A percentile compares a stretch with the other conserved stretches of the same genome.
Conservation (phyloP, 148 eudicot species). For the Chenopodium quinoa region DNA sequence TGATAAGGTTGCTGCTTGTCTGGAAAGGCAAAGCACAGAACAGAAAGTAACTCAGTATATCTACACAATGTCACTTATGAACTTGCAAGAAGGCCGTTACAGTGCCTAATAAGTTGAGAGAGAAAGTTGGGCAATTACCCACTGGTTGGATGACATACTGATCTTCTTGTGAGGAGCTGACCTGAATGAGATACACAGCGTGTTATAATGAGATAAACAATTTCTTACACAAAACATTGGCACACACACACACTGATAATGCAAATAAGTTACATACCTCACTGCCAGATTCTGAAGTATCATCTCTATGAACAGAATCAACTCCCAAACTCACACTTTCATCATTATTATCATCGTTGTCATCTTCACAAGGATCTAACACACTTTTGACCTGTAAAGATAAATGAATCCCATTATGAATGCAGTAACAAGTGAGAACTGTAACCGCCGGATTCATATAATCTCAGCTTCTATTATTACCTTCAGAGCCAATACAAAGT, state of each 20-base stretch:
- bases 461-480: slow-evolving; percentile 30
- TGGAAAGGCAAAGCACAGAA: slow-evolving; percentile 22
- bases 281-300: slow-evolving; percentile 60
- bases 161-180: slow-evolving; percentile 54
- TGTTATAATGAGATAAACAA: not conserved
- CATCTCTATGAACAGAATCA: slow-evolving; percentile 66
- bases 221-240: not conserved
- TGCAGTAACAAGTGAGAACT: not conserved
- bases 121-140: slow-evolving; percentile 44
- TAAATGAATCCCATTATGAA: not conserved
- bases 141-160: slow-evolving; percentile 57
- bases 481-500: slow-evolving; percentile 81
- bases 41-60: not conserved
- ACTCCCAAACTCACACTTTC: slow-evolving; percentile 76
- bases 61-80: not conserved
- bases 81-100: not conserved
- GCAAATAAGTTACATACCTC: slow-evolving; percentile 39
- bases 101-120: not conserved
- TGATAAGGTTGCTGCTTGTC: slow-evolving; percentile 44
- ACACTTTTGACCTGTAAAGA: slow-evolving; percentile 79
- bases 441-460: not conserved
- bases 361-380: slow-evolving; percentile 96
- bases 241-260: not conserved
- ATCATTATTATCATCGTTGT: slow-evolving; percentile 62
- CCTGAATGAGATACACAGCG: slow-evolving; percentile 35